phyloP scores from a whole-genome alignment of 768 basidiomycete species.

The Mycena floridula region DNA sequence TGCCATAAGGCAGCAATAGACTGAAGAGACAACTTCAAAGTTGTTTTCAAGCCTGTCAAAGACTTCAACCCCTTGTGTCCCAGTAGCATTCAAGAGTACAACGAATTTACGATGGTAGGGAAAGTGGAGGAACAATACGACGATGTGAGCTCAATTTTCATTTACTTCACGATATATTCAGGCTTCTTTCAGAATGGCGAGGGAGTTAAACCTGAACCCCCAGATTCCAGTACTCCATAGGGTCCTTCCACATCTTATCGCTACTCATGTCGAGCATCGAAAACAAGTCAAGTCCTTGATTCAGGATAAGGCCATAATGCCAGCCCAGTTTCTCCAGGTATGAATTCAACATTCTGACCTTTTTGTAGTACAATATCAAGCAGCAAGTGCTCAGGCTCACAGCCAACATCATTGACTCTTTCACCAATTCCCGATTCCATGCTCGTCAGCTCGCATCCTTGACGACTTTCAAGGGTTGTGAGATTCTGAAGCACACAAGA shows the following conservation, averaged over 20 bases:
- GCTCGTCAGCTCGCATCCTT: slow-evolving; percentile 95
- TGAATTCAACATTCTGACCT: not conserved
- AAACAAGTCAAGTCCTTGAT: slow-evolving; percentile 88
- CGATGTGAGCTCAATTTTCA: slow-evolving; percentile 2
- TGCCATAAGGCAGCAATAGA: slow-evolving; percentile 54
- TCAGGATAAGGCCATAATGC: slow-evolving; percentile 76
- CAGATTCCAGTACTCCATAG: slow-evolving; percentile 70
- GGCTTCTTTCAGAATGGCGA: slow-evolving; percentile 40
- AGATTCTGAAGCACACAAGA: slow-evolving; percentile 89
- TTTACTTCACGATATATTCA: slow-evolving; percentile 2
- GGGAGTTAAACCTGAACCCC: slow-evolving; percentile 88
- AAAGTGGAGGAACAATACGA: slow-evolving; percentile 54
- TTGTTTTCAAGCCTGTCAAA: slow-evolving; percentile 97
- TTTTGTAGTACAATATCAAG: slow-evolving; percentile 84
- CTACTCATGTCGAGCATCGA: slow-evolving; percentile 86
- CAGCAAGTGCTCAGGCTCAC: slow-evolving; percentile 96
- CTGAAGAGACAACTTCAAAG: slow-evolving; percentile 95
- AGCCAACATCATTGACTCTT: slow-evolving; percentile 99
- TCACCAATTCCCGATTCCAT: slow-evolving; percentile 94
- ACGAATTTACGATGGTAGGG: slow-evolving; percentile 96
- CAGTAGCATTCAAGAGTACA: slow-evolving; percentile 98
- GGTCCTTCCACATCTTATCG: slow-evolving; percentile 94
- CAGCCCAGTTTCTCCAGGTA: slow-evolving; percentile 80
- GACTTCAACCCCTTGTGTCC: slow-evolving; percentile 99
- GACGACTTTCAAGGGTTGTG: slow-evolving; percentile 96